Conservation (phyloP, 345 rosid genomes). For the Lumnitzera racemosa region DNA sequence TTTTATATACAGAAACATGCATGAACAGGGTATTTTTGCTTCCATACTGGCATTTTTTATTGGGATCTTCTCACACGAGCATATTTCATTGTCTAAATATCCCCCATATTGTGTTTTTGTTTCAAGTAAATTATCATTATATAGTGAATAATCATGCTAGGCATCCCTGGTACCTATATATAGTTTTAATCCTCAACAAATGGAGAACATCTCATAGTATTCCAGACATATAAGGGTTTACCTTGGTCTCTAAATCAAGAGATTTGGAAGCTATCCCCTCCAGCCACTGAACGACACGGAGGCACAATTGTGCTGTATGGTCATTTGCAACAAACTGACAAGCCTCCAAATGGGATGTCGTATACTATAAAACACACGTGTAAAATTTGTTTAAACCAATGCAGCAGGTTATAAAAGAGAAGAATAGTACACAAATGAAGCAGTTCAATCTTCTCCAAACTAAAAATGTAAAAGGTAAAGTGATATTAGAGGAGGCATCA, state of each 20-base stretch:
- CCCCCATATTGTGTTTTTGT: too few species aligned
- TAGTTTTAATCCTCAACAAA: neutral
- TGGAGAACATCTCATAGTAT: neutral
- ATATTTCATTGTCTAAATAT: too few species aligned
- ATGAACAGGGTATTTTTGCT: too few species aligned
- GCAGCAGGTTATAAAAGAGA: neutral
- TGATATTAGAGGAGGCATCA: constrained; percentile 17
- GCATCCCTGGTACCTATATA: too few species aligned
- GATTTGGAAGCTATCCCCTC: constrained; percentile 93
- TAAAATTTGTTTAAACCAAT: constrained; percentile 1
- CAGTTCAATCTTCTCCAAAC: neutral
- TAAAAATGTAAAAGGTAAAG: neutral
- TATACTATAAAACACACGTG: constrained; percentile 17
- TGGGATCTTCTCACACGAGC: too few species aligned
- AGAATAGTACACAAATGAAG: neutral
- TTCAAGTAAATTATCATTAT: too few species aligned
- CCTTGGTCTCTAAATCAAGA: constrained; percentile 94
- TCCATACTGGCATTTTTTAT: too few species aligned
- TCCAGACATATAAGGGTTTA: constrained; percentile 16
- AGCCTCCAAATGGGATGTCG: constrained; percentile 94
- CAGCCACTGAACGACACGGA: constrained; percentile 91
- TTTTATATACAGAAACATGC: too few species aligned
- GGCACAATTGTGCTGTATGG: constrained; percentile 90
- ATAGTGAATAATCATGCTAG: too few species aligned
- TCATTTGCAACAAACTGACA: constrained; percentile 79